Conservation (phyloP, 305 asterid species). For the Fraxinus xanthoxyloides region DNA sequence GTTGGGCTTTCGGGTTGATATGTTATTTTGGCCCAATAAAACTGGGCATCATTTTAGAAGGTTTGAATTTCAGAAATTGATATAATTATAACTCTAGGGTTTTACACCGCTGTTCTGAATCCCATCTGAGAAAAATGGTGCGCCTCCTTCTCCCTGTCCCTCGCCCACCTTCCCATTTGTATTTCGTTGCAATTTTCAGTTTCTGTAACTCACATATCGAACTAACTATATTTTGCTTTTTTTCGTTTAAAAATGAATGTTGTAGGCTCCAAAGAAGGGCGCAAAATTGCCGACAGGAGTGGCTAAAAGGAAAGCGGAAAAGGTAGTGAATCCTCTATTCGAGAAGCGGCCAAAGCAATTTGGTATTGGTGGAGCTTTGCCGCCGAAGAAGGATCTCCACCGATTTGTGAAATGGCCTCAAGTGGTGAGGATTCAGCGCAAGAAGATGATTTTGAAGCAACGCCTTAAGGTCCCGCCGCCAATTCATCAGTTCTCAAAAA, state of each 20-base stretch:
- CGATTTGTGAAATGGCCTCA: slow-evolving; percentile 82
- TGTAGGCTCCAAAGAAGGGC: slow-evolving; percentile 81
- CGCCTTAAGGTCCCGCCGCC: slow-evolving; percentile 92
- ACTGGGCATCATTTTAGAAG: background rate
- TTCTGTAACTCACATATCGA: background rate
- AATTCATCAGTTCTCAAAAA: slow-evolving; percentile 82
- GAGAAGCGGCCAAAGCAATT: slow-evolving; percentile 89
- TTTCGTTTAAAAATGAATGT: background rate
- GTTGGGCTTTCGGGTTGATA: background rate
- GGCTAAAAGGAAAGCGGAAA: slow-evolving; percentile 63
- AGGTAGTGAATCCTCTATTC: slow-evolving; percentile 75
- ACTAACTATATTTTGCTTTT: background rate
- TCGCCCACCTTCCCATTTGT: background rate
- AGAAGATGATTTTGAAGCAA: slow-evolving; percentile 77
- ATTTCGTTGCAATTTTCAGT: background rate
- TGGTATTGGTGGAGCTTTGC: slow-evolving; percentile 84
- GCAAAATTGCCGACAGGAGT: slow-evolving; percentile 45
- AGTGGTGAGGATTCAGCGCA: slow-evolving; percentile 73
- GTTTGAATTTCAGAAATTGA: background rate
- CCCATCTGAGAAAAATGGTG: background rate
- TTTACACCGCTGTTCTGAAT: background rate
- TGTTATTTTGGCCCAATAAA: background rate
- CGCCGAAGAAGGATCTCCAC: slow-evolving; percentile 83
- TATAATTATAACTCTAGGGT: background rate
- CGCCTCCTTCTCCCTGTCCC: background rate